Conservation (phyloP, 305 asterid species). For the Solanum hybrid region DNA sequence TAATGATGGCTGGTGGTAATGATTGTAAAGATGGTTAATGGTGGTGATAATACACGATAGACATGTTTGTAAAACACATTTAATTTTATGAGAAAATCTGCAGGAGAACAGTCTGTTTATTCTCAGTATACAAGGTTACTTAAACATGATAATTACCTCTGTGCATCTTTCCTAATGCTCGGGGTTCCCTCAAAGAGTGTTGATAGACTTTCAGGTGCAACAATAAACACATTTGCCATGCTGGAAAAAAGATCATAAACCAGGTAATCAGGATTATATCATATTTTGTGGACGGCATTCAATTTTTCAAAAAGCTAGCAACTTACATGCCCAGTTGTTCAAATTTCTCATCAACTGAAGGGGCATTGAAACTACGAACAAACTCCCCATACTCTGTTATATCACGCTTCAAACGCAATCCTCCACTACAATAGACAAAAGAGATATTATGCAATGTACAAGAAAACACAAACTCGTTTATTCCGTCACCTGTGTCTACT, state of each 20-base stretch:
- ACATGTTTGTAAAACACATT: background rate
- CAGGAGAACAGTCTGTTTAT: background rate
- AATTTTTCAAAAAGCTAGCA: background rate
- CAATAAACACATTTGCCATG: constrained; percentile 91
- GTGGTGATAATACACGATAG: background rate
- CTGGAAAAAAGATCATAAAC: constrained; percentile 32
- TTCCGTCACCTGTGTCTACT: background rate
- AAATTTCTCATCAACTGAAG: constrained; percentile 92
- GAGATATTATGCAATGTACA: background rate
- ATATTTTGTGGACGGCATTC: background rate
- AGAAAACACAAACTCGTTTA: background rate
- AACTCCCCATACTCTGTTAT: constrained; percentile 96
- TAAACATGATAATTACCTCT: constrained; percentile 41
- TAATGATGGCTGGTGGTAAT: background rate
- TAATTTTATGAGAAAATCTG: background rate
- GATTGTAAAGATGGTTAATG: background rate
- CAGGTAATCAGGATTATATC: constrained; percentile 9
- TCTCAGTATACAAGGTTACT: background rate
- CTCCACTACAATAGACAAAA: constrained; percentile 60
- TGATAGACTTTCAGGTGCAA: constrained; percentile 93
- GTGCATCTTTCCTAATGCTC: constrained; percentile 89
- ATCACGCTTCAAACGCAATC: constrained; percentile 93
- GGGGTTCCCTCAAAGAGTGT: constrained; percentile 93
- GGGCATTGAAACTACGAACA: constrained; percentile 89
- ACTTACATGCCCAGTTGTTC: constrained; percentile 91